phyloP scores from a whole-genome alignment of 495 filamentous ascomycete genomes.

The Neurospora sp. region DNA sequence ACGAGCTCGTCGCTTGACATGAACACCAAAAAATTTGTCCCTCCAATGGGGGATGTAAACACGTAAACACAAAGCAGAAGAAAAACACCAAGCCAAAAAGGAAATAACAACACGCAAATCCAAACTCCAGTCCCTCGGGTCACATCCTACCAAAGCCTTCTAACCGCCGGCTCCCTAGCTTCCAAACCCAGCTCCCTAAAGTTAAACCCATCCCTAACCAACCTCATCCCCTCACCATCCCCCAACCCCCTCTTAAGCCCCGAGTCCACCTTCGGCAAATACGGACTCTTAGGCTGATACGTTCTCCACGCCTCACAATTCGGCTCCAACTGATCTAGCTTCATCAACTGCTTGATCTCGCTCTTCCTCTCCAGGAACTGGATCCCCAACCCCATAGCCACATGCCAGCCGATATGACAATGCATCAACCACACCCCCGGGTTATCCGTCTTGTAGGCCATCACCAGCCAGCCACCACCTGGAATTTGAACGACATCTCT shows the following conservation, averaged over 20 bases:
- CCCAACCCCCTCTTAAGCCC: slow-evolving; percentile 1
- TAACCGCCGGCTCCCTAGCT: not conserved
- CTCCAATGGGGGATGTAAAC: too few relatives aligned
- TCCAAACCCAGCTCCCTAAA: not conserved
- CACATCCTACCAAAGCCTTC: not conserved
- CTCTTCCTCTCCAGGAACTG: slow-evolving; percentile 34
- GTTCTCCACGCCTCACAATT: slow-evolving; percentile 33
- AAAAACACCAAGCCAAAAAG: not conserved
- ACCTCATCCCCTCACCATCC: not conserved
- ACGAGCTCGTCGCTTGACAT: too few relatives aligned
- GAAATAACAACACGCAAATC: too few relatives aligned
- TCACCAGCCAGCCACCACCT: slow-evolving; percentile 22
- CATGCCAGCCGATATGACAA: slow-evolving; percentile 45
- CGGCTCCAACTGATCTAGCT: slow-evolving; percentile 21
- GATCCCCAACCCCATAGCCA: slow-evolving; percentile 32
- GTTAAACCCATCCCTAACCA: not conserved
- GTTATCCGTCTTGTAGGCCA: slow-evolving; percentile 39
- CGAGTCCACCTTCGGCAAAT: slow-evolving; percentile 14
- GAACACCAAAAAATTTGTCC: too few relatives aligned
- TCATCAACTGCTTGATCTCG: slow-evolving; percentile 28
- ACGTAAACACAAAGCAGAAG: too few relatives aligned
- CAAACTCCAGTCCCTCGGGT: too few relatives aligned
- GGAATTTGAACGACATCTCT: slow-evolving; percentile 33
- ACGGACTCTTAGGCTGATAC: slow-evolving; percentile 23
- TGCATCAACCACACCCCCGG: slow-evolving; percentile 37